Evolutionary conservation across 2,329 filamentous ascomycete species (phyloP).

Genomic region (Graphilbum ipis-grandicollis): DNA sequence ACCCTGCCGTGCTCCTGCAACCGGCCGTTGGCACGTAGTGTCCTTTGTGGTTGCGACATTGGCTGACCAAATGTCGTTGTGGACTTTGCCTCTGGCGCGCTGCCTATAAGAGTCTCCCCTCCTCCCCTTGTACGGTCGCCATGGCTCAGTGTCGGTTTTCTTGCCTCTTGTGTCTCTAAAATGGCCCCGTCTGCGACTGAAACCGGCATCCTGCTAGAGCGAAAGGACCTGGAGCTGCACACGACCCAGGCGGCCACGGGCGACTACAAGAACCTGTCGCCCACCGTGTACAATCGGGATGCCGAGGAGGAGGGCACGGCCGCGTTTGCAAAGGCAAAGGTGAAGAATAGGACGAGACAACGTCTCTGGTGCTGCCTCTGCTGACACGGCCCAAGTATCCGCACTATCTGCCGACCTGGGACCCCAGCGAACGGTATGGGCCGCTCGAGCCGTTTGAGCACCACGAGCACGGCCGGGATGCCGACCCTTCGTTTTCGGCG

Average conservation of each 20-base stretch:
- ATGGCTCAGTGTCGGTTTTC: no score
- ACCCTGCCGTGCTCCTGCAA: no score
- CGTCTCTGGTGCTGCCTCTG: background rate
- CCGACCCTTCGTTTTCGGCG: constrained; percentile 44
- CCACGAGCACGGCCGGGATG: constrained; percentile 52
- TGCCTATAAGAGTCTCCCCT: no score
- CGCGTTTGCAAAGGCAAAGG: constrained; percentile 8
- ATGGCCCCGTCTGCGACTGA: constrained; percentile 8
- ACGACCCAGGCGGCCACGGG: constrained; percentile 18
- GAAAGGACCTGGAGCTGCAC: constrained; percentile 12
- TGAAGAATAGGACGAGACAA: background rate
- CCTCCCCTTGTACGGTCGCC: no score
- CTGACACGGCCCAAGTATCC: constrained; percentile 25
- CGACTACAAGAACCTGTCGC: constrained; percentile 11
- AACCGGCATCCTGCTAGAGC: constrained; percentile 9
- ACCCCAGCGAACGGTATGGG: constrained; percentile 38
- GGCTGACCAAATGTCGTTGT: background rate
- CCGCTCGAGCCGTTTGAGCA: constrained; percentile 49
- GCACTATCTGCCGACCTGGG: constrained; percentile 49
- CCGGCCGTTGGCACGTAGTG: no score
- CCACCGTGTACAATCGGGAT: constrained; percentile 6
- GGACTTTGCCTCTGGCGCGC: no score
- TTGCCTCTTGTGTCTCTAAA: no score
- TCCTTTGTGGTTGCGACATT: background rate
- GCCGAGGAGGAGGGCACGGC: constrained; percentile 9